Percentiles rank a stretch among this genome's conserved stretches.
Evolutionary conservation across 495 filamentous ascomycete species (phyloP).

Genomic region (Annulohypoxylon nitens): DNA sequence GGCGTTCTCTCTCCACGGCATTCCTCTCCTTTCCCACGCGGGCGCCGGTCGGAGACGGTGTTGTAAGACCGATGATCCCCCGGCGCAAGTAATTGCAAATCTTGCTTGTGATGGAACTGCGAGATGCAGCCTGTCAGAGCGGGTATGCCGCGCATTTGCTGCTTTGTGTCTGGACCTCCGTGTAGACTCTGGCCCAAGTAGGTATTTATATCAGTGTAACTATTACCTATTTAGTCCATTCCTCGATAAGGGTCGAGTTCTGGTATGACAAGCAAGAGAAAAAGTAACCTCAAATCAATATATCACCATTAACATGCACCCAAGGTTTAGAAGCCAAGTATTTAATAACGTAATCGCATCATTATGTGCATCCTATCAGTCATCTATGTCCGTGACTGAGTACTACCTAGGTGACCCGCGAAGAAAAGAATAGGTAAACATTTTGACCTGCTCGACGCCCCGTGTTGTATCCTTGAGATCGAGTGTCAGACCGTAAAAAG

Average conservation of each 20-base stretch:
- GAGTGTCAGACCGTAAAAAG: constrained; percentile 5
- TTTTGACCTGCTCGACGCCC: not conserved
- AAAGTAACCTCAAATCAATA: not conserved
- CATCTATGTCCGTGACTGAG: not conserved
- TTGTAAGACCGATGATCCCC: constrained; percentile 4
- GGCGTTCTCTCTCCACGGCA: constrained; percentile 4
- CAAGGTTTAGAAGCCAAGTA: not conserved
- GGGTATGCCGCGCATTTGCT: constrained; percentile 26
- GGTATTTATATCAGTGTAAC: not conserved
- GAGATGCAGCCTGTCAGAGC: constrained; percentile 5
- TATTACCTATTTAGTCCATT: not conserved
- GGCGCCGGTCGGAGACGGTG: not conserved
- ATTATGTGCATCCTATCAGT: not conserved
- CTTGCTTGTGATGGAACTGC: constrained; percentile 14
- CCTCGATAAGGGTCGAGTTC: not conserved
- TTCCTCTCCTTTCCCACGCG: not conserved
- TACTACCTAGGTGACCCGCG: not conserved
- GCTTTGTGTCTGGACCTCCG: not conserved
- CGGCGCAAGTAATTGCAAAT: constrained; percentile 21
- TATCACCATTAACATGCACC: not conserved
- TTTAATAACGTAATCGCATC: not conserved
- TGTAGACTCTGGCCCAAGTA: not conserved
- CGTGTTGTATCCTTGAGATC: not conserved
- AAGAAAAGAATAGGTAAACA: not conserved
- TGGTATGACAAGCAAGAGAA: not conserved